Evolutionary conservation across 179 eudicot genomes (phyloP), one percentile per base, ranked within the genome.

Genomic region (Patellifolia procumbens): DNA sequence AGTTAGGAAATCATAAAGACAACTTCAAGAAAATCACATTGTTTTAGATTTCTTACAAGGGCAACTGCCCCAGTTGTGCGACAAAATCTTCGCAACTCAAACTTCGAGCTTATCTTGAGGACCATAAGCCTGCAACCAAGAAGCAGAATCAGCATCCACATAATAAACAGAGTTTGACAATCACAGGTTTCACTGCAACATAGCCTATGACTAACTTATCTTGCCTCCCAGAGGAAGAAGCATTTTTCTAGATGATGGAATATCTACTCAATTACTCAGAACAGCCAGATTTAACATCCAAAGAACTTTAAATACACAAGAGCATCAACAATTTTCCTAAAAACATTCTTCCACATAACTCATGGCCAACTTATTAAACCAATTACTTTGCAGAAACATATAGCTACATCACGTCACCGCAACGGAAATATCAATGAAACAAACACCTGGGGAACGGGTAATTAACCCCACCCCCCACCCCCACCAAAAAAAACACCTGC

Each of bases 51-150:
- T 72, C 96, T 91, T 91, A 94, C 97, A 68, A 89, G 76, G 76
- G 91, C 97, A 85, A 91, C 86, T 45, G 97, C 89, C 32, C 99
- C 97, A 83, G 97, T 90, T 46, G 99, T 95, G 72, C 97, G 99
- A 82, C 97, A 95, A 85, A 95, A 93, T 71, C 97, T 88, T 64
- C 95, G 84, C 39, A 92, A 81, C 76, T 95, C 99, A 88, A 91
- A 95, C 83, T 94, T 95, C 10, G 99, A 95, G 82, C 90, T 86
- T 80, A 95, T 91, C 81, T 93, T 95, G 76, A 92, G 77, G 70
- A 95, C 99, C 99, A 95, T 92, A 52, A 92, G 89, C 89, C 98
- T 94, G 86, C 56, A 59, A 68, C 12, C 55, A 85, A 51, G 51
- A 74, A 45, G 22, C 20, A 62, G 51, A 70, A 35, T 68, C 4